Conservation (phyloP, 306 rosid genomes). For the Alnus rubra region DNA sequence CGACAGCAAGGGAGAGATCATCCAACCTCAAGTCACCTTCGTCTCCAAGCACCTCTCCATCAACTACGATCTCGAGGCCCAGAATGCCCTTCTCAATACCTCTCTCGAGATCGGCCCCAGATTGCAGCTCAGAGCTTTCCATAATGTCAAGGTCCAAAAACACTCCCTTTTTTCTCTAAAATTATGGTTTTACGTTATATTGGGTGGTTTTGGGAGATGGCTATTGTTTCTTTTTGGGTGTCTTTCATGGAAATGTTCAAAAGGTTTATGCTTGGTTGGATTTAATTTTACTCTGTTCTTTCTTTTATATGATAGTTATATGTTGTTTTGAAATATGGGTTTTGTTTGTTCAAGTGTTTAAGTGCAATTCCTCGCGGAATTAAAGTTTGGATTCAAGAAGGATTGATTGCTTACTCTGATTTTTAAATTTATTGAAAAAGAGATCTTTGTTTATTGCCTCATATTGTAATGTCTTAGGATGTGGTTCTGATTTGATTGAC, state of each 20-base stretch:
- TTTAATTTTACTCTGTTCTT: not conserved
- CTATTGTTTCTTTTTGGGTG: not conserved
- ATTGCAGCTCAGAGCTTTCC: constrained; percentile 57
- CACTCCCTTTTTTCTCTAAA: too few relatives aligned
- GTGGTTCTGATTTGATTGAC: not conserved
- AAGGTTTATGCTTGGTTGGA: not conserved
- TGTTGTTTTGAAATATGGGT: not conserved
- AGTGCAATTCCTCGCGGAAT: not conserved
- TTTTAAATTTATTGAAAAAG: not conserved
- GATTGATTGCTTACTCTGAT: not conserved
- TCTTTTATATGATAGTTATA: not conserved
- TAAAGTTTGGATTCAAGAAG: not conserved
- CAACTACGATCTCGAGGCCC: constrained; percentile 65
- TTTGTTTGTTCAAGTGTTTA: not conserved
- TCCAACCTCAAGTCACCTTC: constrained; percentile 64
- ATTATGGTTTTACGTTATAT: not conserved
- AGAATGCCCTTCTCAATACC: constrained; percentile 58
- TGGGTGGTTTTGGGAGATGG: not conserved
- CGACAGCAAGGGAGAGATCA: constrained; percentile 55
- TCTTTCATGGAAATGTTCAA: not conserved
- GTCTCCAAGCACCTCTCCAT: constrained; percentile 66
- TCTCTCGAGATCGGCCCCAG: constrained; percentile 66
- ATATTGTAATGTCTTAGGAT: not conserved
- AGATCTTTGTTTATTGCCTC: not conserved
- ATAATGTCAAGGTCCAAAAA: constrained; percentile 67